Conservation (phyloP, 441 rosid genomes). For the Jatropha podagrica region DNA sequence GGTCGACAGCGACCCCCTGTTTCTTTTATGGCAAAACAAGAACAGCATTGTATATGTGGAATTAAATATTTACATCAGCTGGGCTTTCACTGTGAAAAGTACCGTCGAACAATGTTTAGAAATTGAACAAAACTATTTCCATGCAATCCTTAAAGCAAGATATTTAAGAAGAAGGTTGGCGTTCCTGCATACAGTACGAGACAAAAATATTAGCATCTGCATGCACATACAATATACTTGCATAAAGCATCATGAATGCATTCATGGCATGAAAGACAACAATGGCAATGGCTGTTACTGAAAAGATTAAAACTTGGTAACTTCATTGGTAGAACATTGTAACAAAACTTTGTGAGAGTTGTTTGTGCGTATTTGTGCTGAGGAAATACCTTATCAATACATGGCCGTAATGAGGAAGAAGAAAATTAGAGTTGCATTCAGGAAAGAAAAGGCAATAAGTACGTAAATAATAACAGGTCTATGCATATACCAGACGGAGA, state of each 20-base stretch:
- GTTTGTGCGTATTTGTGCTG: neutral
- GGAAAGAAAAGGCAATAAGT: neutral
- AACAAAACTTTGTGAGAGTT: neutral
- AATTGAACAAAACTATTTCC: slow-evolving; percentile 21
- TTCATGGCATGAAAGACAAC: neutral
- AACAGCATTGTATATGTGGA: neutral
- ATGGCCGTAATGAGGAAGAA: neutral
- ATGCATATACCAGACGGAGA: neutral
- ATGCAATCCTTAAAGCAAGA: slow-evolving; percentile 2
- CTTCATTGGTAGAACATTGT: neutral
- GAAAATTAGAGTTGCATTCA: neutral
- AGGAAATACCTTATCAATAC: neutral
- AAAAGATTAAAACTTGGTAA: neutral
- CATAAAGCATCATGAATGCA: neutral
- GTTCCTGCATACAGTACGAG: slow-evolving; percentile 26
- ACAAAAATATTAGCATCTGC: neutral
- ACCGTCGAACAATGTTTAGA: neutral
- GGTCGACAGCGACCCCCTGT: neutral
- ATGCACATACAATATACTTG: neutral
- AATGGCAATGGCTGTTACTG: neutral
- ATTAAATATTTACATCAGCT: slow-evolving; percentile 21
- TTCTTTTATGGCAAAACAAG: slow-evolving; percentile 7
- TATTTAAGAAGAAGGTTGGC: slow-evolving; percentile 19
- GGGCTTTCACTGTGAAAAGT: neutral
- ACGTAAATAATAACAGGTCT: neutral